Base-by-base conservation (phyloP, 1,284 basidiomycete genomes). In the Ceratobasidium sp. region DNA sequence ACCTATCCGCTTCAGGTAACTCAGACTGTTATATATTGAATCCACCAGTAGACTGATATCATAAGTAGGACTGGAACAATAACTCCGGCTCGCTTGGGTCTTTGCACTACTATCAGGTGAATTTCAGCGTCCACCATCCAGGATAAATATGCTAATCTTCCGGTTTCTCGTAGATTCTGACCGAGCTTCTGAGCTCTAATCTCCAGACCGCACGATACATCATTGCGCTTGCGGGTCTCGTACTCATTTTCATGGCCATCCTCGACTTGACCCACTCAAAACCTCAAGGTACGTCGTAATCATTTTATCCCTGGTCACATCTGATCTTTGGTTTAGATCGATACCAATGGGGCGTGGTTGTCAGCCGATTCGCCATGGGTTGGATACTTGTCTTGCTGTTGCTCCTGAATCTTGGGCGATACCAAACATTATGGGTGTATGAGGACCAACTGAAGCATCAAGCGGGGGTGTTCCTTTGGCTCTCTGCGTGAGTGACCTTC, bases 341-440 rank as follows among this genome's bases (percentile, higher is more conserved):
- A 41, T 70, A 47, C 30, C 67, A 70, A 13, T 59, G 67, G 67
- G 67, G 23, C 23, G 35, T 41, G 18, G 50, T 70, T 14, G 46
- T 59, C 13, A 59, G 67, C 26, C 67, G 67, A n/a, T 59, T 59
- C 18, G 44, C 44, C 1, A 70, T 59, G 67, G 67, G 67, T 9
- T 23, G 58, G 1, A 32, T 35, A 2, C 55, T 70, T 43, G 16
- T 41, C 11, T 23, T 50, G 28, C 21, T 70, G 16, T 32, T 71
- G 1, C 32, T 71, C 43, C 32, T 71, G 3, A 71, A 71, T 18
- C 21, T 71, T 21, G 69, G 69, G 13, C 32, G 41, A 38, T 59
- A 71, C 41, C 69, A 71, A 21, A 32, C 35, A 16, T 41, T 70
- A 21, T 70, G 52, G 52, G 66, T 55, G 18, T 57, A 58, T 41